Evolutionary conservation across 2,329 filamentous ascomycete genomes (phyloP).

Genomic region (Nothopassalora personata): DNA sequence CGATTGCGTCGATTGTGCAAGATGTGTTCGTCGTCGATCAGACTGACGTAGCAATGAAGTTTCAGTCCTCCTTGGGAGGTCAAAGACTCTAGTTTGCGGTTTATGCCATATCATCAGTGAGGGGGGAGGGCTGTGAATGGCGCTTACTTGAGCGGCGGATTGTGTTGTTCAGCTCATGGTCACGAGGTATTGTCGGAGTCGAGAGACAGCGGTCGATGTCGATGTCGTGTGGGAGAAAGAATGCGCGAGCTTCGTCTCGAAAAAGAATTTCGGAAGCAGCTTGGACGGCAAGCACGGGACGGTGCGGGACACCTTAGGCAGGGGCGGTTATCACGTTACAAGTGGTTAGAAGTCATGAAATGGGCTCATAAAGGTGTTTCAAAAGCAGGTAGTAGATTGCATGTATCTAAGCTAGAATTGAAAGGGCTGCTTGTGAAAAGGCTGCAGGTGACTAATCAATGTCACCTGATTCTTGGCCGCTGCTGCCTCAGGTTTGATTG

Average conservation of each 20-base stretch:
- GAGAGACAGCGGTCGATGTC: background rate
- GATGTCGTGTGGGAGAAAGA: background rate
- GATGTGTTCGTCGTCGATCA: conserved; percentile 12
- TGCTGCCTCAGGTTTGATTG: too few relatives aligned
- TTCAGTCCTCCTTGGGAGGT: conserved; percentile 24
- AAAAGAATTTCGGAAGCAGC: background rate
- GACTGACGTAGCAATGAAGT: conserved; percentile 28
- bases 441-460: too few relatives aligned
- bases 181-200: background rate
- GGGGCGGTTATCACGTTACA: too few relatives aligned
- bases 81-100: conserved; percentile 29
- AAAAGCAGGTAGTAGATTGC: too few relatives aligned
- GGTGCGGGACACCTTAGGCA: background rate
- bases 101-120: conserved; percentile 23
- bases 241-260: background rate
- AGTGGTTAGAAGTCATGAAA: too few relatives aligned
- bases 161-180: conserved; percentile 1
- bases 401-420: too few relatives aligned
- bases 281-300: background rate
- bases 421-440: too few relatives aligned
- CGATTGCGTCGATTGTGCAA: background rate
- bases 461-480: too few relatives aligned
- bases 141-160: conserved; percentile 11
- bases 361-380: too few relatives aligned
- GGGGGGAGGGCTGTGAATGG: background rate